Conservation (phyloP, 2,329 filamentous ascomycete genomes). For the Colletotrichum lupini region DNA sequence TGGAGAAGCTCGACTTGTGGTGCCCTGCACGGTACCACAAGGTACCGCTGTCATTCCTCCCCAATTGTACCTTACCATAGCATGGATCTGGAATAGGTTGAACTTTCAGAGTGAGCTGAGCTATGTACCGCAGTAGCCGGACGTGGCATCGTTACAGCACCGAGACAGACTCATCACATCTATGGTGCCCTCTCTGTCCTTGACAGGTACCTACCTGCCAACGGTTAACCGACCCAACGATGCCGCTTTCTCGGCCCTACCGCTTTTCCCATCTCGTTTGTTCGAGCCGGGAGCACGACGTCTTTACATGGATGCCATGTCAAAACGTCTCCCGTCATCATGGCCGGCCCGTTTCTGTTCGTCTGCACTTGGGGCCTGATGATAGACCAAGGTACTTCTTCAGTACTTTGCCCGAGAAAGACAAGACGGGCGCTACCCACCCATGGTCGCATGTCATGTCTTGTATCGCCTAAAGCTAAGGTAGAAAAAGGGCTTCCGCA, state of each 20-base stretch:
- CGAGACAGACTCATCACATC: slow-evolving; percentile 10
- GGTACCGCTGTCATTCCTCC: not conserved
- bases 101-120: not conserved
- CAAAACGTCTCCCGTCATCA: not conserved
- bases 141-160: not conserved
- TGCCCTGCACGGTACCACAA: not conserved
- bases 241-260: slow-evolving; percentile 30
- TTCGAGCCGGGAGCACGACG: not conserved
- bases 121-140: not conserved
- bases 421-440: slow-evolving; percentile 8
- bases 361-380: not conserved
- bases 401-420: not conserved
- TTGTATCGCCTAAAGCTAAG: slow-evolving; percentile 5
- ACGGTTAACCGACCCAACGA: slow-evolving; percentile 1
- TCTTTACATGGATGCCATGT: slow-evolving; percentile 5
- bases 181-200: slow-evolving; percentile 3
- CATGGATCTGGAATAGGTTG: not conserved
- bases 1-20: not conserved
- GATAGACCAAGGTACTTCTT: not conserved
- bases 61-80: not conserved
- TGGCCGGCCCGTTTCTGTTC: slow-evolving; percentile 20
- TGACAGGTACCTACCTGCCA: slow-evolving; percentile 18
- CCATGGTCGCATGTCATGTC: slow-evolving; percentile 18
- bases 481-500: not conserved
- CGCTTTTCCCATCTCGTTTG: slow-evolving; percentile 5